Evolutionary conservation across 768 basidiomycete genomes (phyloP), one percentile per base, ranked within the genome.

Genomic region (Psilocybe subaeruginosa): DNA sequence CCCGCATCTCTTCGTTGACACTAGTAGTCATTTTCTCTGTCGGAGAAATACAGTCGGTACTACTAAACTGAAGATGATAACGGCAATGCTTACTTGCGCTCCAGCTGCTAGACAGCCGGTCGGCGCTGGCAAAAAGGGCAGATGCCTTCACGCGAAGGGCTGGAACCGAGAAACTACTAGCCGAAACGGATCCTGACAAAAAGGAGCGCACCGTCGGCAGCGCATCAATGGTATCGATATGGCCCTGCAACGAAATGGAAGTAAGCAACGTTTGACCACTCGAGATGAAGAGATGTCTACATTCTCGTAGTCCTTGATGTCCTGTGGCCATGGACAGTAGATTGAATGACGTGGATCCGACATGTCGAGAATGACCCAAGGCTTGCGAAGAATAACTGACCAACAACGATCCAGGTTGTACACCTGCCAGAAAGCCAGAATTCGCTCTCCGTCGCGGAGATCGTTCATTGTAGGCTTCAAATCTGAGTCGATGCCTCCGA

Each of bases 381-480:
- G 89, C 62, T 88, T 87, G 31, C 85, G 87, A 5, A 92, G 80
- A 8, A 86, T 83, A 4, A 88, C 86, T 19, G 91, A 91, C 90
- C 91, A 92, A 69, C 90, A 91, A 31, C 88, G 84, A 73, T 94
- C 92, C 64, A 93, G 77, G 67, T 85, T 85, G 73, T 87, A 94
- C 9, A 91, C 89, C 69, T 92, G 90, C 92, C 92, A 94, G 66
- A 94, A 94, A 0, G 91, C 82, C 41, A 87, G 72, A 58, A 92
- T 86, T 45, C 89, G 80, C 69, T 92, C 90, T 50, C 87, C 89
- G 48, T 88, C 86, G 64, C 86, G 85, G 51, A 87, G 72, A 43
- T 81, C 76, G 64, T 83, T 82, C 69, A 84, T 85, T 1, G 84
- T 75, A 2, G 86, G 88, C 48, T 85, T 85, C 52, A 87, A 75